Percentiles rank a stretch among this genome's conserved stretches.
Evolutionary conservation across 306 rosid genomes (phyloP).

Genomic region (Medicago truncatula): DNA sequence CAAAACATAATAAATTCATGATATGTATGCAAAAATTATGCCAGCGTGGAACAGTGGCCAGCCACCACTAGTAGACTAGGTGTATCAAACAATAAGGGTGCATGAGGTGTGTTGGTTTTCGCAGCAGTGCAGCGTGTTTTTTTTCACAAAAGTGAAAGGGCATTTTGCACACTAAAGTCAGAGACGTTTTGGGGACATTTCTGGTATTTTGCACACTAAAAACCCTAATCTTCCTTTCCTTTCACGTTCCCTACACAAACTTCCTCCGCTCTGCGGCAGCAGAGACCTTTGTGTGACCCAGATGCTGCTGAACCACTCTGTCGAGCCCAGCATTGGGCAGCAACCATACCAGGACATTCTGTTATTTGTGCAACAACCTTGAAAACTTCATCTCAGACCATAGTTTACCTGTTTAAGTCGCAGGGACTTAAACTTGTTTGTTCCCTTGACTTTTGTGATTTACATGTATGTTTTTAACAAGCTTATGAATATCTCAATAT

Average conservation of each 20-base stretch:
- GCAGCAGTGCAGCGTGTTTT: neutral
- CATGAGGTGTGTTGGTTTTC: neutral
- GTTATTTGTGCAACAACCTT: neutral
- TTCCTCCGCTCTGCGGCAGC: too few species aligned
- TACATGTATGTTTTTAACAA: too few species aligned
- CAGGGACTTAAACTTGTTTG: too few species aligned
- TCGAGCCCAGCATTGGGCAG: neutral
- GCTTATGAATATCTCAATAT: too few species aligned
- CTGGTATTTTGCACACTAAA: neutral
- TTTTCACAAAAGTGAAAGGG: neutral
- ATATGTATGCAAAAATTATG: too few species aligned
- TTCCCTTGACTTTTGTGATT: too few species aligned
- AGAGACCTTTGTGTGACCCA: neutral
- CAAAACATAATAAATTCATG: too few species aligned
- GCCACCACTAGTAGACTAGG: neutral
- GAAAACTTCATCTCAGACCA: too few species aligned
- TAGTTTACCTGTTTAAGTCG: too few species aligned
- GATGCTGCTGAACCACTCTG: neutral
- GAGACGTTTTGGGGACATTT: neutral
- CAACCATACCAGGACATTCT: neutral
- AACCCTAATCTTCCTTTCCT: neutral
- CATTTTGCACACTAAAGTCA: neutral
- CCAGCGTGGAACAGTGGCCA: neutral
- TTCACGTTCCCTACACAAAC: too few species aligned
- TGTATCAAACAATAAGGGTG: neutral